Conservation (phyloP, 2,329 filamentous ascomycete genomes). For the Xylariaceae sp. region DNA sequence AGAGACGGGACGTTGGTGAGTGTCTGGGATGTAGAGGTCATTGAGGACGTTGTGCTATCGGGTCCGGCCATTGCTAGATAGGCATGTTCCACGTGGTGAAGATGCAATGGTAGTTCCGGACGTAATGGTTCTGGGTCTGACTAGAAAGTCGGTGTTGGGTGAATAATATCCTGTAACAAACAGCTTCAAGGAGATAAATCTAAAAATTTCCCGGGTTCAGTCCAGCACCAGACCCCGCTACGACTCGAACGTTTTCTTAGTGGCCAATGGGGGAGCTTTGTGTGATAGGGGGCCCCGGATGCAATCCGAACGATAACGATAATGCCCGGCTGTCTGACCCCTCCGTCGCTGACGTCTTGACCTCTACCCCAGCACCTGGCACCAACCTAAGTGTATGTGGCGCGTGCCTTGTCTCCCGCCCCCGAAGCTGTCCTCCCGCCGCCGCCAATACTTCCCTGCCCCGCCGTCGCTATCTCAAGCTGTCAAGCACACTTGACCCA, state of each 20-base stretch:
- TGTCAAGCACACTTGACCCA: neutral
- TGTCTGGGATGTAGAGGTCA: conserved; percentile 64
- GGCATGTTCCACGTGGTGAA: neutral
- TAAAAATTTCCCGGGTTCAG: conserved; percentile 22
- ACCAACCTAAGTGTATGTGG: too few relatives aligned
- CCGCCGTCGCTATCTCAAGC: neutral
- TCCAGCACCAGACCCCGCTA: conserved; percentile 17
- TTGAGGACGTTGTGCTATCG: conserved; percentile 55
- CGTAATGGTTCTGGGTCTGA: conserved; percentile 4
- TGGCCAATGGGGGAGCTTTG: neutral
- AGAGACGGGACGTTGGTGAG: conserved; percentile 51
- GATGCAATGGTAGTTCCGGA: neutral
- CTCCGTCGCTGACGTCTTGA: conserved; percentile 2
- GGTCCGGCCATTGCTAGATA: conserved; percentile 33
- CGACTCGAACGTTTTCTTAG: neutral
- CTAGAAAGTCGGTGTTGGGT: conserved; percentile 1
- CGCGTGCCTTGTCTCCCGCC: neutral
- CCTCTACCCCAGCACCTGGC: too few relatives aligned
- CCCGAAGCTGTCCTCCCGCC: neutral
- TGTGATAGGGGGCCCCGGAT: too few relatives aligned
- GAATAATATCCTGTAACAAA: too few relatives aligned
- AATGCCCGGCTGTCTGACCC: neutral
- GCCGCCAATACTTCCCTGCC: conserved; percentile 1
- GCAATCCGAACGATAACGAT: too few relatives aligned
- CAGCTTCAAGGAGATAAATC: neutral